A percentile compares a stretch with the other conserved stretches of the same genome.
These are phyloP conservation scores for Alternaria conjuncta DNA, from an alignment of 2,329 filamentous ascomycete species.

Conservation along the genomic window DNA sequence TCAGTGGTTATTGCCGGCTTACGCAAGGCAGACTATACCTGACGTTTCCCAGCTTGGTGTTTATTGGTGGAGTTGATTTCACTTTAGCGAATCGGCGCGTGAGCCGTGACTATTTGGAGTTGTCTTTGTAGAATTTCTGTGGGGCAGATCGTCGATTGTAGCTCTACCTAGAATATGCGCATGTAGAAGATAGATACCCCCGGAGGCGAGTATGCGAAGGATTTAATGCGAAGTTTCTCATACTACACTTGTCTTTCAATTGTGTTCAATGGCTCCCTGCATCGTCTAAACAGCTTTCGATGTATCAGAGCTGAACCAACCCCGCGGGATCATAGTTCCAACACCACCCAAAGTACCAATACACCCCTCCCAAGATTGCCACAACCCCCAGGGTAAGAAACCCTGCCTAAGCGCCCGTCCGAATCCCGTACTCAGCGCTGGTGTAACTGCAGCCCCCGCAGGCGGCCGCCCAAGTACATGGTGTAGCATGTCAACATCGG, in stretches of 20 bases:
- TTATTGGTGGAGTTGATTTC: conserved; percentile 1
- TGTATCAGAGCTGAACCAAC: background rate
- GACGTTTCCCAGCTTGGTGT: conserved; percentile 4
- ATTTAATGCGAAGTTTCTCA: background rate
- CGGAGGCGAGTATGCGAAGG: background rate
- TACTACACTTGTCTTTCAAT: background rate
- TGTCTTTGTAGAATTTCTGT: background rate
- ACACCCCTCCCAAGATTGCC: background rate
- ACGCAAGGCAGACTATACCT: background rate
- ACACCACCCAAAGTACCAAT: background rate
- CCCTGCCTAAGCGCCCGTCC: conserved; percentile 15
- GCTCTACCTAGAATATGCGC: background rate
- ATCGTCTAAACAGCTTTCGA: background rate
- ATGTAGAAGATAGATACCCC: conserved; percentile 9
- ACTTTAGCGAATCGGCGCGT: conserved; percentile 4
- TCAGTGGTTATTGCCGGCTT: conserved; percentile 1
- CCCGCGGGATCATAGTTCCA: background rate
- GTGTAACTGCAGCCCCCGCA: background rate
- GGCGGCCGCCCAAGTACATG: background rate
- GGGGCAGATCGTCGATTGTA: background rate
- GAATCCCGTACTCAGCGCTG: background rate
- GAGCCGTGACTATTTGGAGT: background rate
- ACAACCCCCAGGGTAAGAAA: background rate
- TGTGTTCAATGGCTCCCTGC: background rate
- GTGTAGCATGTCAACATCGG: background rate